Conservation (phyloP, 2,329 filamentous ascomycete genomes). For the Diplodia intermedia region DNA sequence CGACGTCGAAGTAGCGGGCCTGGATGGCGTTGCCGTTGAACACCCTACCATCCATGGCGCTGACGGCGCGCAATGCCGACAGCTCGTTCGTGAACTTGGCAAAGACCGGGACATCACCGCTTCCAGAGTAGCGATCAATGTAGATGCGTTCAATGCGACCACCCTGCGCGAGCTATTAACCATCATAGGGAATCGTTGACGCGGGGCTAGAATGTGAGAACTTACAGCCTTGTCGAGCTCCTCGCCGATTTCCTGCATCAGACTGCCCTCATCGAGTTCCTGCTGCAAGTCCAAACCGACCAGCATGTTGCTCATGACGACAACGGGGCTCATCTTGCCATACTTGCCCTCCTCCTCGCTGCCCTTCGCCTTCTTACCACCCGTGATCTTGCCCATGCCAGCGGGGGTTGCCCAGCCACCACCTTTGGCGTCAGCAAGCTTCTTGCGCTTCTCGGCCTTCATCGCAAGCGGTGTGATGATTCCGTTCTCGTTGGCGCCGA, state of each 20-base stretch:
- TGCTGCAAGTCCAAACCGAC: slow-evolving; percentile 79
- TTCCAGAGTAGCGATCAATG: slow-evolving; percentile 66
- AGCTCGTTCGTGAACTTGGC: slow-evolving; percentile 90
- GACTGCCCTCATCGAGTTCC: slow-evolving; percentile 71
- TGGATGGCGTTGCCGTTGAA: slow-evolving; percentile 87
- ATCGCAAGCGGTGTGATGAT: slow-evolving; percentile 85
- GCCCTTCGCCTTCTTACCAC: slow-evolving; percentile 66
- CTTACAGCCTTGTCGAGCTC: slow-evolving; percentile 81
- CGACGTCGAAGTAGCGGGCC: slow-evolving; percentile 81
- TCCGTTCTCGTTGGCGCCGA: slow-evolving; percentile 81
- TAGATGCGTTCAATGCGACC: slow-evolving; percentile 81
- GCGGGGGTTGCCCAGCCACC: slow-evolving; percentile 76
- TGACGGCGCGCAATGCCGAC: slow-evolving; percentile 88
- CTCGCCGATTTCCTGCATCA: slow-evolving; percentile 95
- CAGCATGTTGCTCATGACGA: slow-evolving; percentile 84
- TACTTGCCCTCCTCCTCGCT: slow-evolving; percentile 43
- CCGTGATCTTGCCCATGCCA: slow-evolving; percentile 78
- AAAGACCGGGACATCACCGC: slow-evolving; percentile 72
- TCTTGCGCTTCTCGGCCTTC: slow-evolving; percentile 75
- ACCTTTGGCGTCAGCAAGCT: slow-evolving; percentile 77
- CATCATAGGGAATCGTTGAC: slow-evolving; percentile 34
- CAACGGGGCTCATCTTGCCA: slow-evolving; percentile 75
- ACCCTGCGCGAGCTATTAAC: slow-evolving; percentile 61
- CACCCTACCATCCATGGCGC: slow-evolving; percentile 82
- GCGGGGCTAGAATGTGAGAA: slow-evolving; percentile 26